Evolutionary conservation across 768 basidiomycete genomes (phyloP), one percentile per base, ranked within the genome.

Genomic region (Tylopilus subfusipes): DNA sequence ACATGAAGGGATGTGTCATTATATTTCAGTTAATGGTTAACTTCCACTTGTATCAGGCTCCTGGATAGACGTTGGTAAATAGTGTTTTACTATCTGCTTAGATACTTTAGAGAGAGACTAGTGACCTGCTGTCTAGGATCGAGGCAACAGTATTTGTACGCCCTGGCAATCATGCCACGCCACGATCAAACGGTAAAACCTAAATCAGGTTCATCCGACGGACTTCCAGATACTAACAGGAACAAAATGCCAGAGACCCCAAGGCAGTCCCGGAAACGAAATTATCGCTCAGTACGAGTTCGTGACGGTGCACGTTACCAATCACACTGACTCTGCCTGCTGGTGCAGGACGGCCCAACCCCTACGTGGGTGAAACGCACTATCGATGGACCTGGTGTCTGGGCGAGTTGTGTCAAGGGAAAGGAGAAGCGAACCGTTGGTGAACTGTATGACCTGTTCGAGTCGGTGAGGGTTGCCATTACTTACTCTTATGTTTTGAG

Each of bases 401-500:
- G 91, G 90, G 87, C 83, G 11, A 90, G 85, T 63, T 93, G 89
- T 76, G 80, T 90, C 29, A 90, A 86, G 67, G 91, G 91, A 19
- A 93, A 86, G 60, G 92, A 93, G 68, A 86, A 81, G 58, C 85
- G 85, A 63, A 79, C 87, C 0, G 80, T 90, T 5, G 83, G 85
- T 34, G 91, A 93, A 65, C 68, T 90, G 33, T 86, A 85, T 57
- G 88, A 91, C 63, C 63, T 93, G 11, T 90, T 93, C 51, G 87
- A 91, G 55, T 79, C 79, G 48, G 91, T 91, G 58, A 62, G 83
- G 5, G 8, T 14, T 70, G 31, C 16, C 48, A n/a, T 39, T 18
- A 11, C 39, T 24, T 39, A 19, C 53, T n/a, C 14, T 43, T 47
- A 18, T 19, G 4, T 34, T 52, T 24, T 3, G 12, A 7, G n/a